Evolutionary conservation across 73 alveolate genomes (phyloP).

Genomic region (Paramecium biaurelia): DNA sequence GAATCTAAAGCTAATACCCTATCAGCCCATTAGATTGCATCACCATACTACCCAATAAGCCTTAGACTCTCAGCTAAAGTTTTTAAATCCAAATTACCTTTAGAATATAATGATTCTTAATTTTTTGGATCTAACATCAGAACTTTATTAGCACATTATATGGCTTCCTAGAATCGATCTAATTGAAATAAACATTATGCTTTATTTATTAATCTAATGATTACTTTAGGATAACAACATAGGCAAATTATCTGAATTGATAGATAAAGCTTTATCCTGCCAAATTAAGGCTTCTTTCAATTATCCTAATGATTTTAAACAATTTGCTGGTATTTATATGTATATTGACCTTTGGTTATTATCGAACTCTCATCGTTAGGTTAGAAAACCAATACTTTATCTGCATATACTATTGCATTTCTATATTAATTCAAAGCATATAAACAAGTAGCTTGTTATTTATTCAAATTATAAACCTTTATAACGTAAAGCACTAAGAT

Average conservation of each 20-base stretch:
- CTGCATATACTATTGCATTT: not conserved
- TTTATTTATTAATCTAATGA: not conserved
- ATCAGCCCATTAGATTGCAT: not conserved
- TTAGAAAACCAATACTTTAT: not conserved
- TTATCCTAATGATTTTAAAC: not conserved
- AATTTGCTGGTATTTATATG: not conserved
- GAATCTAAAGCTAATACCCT: not conserved
- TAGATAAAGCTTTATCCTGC: not conserved
- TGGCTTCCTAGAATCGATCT: not conserved
- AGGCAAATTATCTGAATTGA: not conserved
- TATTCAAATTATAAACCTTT: not conserved
- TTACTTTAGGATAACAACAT: not conserved
- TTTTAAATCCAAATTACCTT: not conserved
- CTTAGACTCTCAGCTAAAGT: not conserved
- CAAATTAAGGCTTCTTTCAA: not conserved
- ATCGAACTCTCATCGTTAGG: not conserved
- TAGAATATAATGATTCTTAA: not conserved
- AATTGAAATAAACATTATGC: not conserved
- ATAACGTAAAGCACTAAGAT: not conserved
- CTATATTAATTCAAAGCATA: not conserved
- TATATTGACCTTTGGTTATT: not conserved
- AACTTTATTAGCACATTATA: not conserved
- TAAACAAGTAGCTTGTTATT: not conserved
- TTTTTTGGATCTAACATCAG: not conserved
- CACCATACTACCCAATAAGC: not conserved